A percentile compares a stretch with the other conserved stretches of the same genome.
Evolutionary conservation across 2,329 filamentous ascomycete genomes (phyloP).

Genomic region (Talaromyces sp.): DNA sequence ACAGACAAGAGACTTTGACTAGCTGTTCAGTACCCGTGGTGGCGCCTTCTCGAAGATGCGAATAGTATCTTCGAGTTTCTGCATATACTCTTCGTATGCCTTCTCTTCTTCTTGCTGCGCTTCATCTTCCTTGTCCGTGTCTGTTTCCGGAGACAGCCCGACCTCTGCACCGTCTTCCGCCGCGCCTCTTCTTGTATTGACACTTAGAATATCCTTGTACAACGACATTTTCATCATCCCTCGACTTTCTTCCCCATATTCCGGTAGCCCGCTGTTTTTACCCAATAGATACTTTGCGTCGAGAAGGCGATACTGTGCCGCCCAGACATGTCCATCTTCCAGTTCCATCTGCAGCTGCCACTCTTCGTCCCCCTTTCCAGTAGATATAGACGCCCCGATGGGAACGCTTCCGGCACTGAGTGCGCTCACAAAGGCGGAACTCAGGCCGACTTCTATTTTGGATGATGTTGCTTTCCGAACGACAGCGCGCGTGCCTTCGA

Average conservation of each 20-base stretch:
- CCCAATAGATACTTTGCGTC: conserved; percentile 18
- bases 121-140: neutral
- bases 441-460: conserved; percentile 17
- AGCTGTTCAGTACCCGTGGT: conserved; percentile 14
- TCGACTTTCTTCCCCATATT: neutral
- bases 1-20: neutral
- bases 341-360: conserved; percentile 22
- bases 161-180: neutral
- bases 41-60: conserved; percentile 21
- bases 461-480: conserved; percentile 15
- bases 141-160: neutral
- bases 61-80: conserved; percentile 20
- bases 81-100: conserved; percentile 19
- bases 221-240: conserved; percentile 14
- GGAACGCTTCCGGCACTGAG: conserved; percentile 18
- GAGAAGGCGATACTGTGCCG: conserved; percentile 21
- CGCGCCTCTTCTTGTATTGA: conserved; percentile 15
- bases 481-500: conserved; percentile 18
- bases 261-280: conserved; percentile 6
- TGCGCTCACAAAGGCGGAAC: conserved; percentile 17
- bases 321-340: conserved; percentile 23
- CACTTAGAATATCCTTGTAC: conserved; percentile 21
- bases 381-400: conserved; percentile 19
- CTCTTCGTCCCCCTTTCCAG: conserved; percentile 15
- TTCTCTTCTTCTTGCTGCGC: conserved; percentile 16